Conservation (phyloP, 116 monocot species). For the Zostera marina region DNA sequence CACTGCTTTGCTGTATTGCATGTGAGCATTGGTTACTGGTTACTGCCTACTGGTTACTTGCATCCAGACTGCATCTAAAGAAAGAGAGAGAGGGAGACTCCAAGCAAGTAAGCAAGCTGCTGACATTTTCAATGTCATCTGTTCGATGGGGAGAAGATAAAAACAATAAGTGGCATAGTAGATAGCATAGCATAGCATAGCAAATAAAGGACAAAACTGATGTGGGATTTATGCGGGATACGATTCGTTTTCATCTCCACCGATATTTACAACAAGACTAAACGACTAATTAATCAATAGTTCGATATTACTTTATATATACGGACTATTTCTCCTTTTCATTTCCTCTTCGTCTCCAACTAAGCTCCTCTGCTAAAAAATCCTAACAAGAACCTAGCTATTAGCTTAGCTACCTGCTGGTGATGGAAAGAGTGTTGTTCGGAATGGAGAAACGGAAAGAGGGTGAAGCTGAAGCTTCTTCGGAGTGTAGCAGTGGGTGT, state of each 20-base stretch:
- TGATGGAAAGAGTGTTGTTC: constrained; percentile 2
- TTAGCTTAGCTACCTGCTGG: too few relatives aligned
- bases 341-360: too few relatives aligned
- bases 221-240: constrained; percentile 24
- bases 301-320: too few relatives aligned
- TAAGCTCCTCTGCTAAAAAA: too few relatives aligned
- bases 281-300: background rate
- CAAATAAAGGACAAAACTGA: constrained; percentile 27
- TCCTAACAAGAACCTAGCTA: too few relatives aligned
- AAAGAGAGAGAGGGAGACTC: background rate
- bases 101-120: too few relatives aligned
- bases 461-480: constrained; percentile 6
- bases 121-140: background rate
- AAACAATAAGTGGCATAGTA: background rate
- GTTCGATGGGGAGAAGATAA: too few relatives aligned
- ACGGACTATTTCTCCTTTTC: too few relatives aligned
- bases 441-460: constrained; percentile 18
- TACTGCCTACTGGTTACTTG: too few relatives aligned
- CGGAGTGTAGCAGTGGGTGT: constrained; percentile 83
- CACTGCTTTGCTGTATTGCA: constrained; percentile 72
- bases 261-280: background rate
- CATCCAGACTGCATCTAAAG: constrained; percentile 12
- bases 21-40: constrained; percentile 18
- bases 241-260: constrained; percentile 8
- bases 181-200: constrained; percentile 15